Base-by-base conservation (phyloP, 2,329 filamentous ascomycete species). In the Aspergillus udagawae region DNA sequence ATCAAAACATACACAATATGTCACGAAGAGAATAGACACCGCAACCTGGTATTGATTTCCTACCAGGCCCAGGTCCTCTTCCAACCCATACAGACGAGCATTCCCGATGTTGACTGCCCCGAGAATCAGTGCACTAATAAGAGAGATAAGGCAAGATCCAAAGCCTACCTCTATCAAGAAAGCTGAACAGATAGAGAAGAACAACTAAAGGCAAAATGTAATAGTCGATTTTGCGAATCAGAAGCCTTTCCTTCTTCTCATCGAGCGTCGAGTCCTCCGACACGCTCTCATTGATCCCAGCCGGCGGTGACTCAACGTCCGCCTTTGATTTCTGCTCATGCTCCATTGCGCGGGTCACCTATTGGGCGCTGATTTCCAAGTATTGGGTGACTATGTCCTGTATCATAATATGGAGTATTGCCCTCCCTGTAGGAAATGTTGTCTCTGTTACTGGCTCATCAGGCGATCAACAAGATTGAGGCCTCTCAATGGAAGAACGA, bases 31-130 rank as follows among this genome's bases (percentile, higher is more conserved):
- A 63, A 89, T 83, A 7, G 84, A 86, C 1, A 88, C 83, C 23
- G 83, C 81, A 28, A 85, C 80, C 67, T 92, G 88, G 69, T 88
- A 92, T 67, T 91, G 86, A 56, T 82, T 80, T n/a, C 82, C 80
- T 32, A 71, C 70, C 59, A 91, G 74, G 14, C 80, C 76, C 3
- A 90, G 77, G 61, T 89, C 87, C 54, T 79, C 73, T 70, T 88
- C 83, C 51, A 91, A 65, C 1, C 81, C 80, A 64, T 88, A 88
- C 3, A 90, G 77, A 4, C 82, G 79, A 17, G 87, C 87, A 74
- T 90, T 90, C 53, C 86, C 86, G 60, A 91, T 91, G 67, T 91
- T 91, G 53, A 89, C 86, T 72, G 64, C 54, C 49, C 42, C 23
- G 38, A 12, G 49, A 8, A 52, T 65, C 48, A 69, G 60, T 20